Conservation (phyloP, 768 basidiomycete species). For the Daedalea quercina region DNA sequence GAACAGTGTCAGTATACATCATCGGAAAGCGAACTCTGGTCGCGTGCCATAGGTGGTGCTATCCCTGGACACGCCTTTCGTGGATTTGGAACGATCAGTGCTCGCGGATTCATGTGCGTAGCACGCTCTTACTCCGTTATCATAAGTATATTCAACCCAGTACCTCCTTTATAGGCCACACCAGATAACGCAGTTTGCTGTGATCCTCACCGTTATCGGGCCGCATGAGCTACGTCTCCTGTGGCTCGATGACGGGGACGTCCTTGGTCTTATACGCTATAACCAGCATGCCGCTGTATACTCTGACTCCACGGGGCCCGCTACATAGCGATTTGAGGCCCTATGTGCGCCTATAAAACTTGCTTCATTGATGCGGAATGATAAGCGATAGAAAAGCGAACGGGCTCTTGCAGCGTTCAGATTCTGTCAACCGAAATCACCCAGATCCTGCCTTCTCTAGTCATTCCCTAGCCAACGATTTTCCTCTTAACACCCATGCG, state of each 20-base stretch:
- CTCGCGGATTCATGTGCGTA: neutral
- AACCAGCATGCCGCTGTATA: neutral
- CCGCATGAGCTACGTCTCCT: conserved; percentile 1
- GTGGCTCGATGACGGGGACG: conserved; percentile 10
- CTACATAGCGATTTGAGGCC: too few species aligned
- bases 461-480: too few species aligned
- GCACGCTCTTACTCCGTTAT: neutral
- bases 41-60: neutral
- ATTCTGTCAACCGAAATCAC: too few species aligned
- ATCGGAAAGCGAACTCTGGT: neutral
- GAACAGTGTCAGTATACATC: neutral
- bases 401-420: too few species aligned
- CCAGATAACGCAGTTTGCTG: neutral
- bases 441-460: too few species aligned
- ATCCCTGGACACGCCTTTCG: neutral
- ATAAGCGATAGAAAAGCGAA: too few species aligned
- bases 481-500: too few species aligned
- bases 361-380: too few species aligned
- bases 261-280: conserved; percentile 6
- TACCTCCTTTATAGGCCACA: neutral
- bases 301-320: too few species aligned
- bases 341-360: too few species aligned
- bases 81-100: neutral
- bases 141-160: conserved; percentile 6
- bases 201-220: conserved; percentile 5